Evolutionary conservation across 148 eudicot species (phyloP).

Genomic region (Rhododendron kiyosumense): DNA sequence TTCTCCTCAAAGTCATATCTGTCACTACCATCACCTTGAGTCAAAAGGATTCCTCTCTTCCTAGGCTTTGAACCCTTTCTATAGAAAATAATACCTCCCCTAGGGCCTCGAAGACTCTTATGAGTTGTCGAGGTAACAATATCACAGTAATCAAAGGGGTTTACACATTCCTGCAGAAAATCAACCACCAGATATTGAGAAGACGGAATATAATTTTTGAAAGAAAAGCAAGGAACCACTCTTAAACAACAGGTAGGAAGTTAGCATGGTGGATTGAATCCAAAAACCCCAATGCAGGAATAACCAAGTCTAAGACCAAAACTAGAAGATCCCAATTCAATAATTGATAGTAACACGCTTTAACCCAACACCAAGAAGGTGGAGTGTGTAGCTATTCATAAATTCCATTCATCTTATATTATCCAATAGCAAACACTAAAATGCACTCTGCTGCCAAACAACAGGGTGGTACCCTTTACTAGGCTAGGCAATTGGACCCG

Average conservation of each 20-base stretch:
- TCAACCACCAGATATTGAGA: constrained; percentile 2
- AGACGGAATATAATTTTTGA: neutral
- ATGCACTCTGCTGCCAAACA: neutral
- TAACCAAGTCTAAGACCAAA: neutral
- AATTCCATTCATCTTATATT: neutral
- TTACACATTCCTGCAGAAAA: constrained; percentile 58
- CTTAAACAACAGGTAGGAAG: neutral
- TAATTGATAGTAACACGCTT: neutral
- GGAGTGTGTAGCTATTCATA: neutral
- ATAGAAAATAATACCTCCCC: constrained; percentile 25
- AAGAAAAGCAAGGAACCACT: neutral
- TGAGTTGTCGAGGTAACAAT: constrained; percentile 24
- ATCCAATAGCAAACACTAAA: neutral
- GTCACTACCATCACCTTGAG: constrained; percentile 62
- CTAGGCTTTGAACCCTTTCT: constrained; percentile 38
- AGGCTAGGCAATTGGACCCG: too few species aligned
- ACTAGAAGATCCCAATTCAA: neutral
- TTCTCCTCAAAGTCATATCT: constrained; percentile 88
- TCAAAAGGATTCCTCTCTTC: constrained; percentile 23
- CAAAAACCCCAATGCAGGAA: neutral
- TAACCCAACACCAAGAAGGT: neutral
- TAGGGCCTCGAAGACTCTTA: constrained; percentile 23
- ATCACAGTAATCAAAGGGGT: constrained; percentile 10
- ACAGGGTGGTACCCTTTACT: neutral
- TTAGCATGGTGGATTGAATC: neutral